Evolutionary conservation across 2,329 filamentous ascomycete genomes (phyloP), one percentile per base, ranked within the genome.

Genomic region (Scedosporium dehoogii): DNA sequence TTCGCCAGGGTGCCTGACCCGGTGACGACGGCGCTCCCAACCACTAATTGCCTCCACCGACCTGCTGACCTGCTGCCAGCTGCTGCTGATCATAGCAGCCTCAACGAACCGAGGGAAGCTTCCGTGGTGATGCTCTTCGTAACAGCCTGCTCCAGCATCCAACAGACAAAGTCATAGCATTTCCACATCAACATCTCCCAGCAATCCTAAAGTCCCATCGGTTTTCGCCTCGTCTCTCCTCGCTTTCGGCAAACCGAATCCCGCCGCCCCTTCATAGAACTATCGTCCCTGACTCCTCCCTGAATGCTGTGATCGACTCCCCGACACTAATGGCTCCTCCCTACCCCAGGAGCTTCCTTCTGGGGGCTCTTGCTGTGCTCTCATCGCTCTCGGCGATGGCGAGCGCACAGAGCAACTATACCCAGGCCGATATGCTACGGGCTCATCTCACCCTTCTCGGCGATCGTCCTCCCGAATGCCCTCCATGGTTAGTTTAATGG

Each of bases 381-480:
- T 74, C 77, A 64, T 73, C 72, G 25, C 42, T 62, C 63, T 68
- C 75, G 16, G 73, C 71, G 21, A 71, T 73, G 51, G 76, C 77
- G 42, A 71, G 68, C 65, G 77, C 70, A 48, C 80, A 75, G 61
- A 81, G 82, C 59, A 88, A 86, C 71, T 86, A 84, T 69, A 85
- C 85, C 18, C 79, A 83, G 53, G 72, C 81, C 66, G 83, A 85
- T 67, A 85, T 82, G 75, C 78, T 84, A 71, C 84, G 80, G 68
- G 84, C 85, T 51, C 85, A 89, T 71, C 79, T 92, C 71, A 83
- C 87, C 44, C 76, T 92, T 57, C 84, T 90, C 75, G 88, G 85
- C 67, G 86, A 89, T 69, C 84, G 90, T 59, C 89, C 91, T 6
- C 83, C 84, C 66, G 85, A 88, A 69, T 94, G 91, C 72, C 90